Evolutionary conservation across 495 filamentous ascomycete genomes (phyloP).

Genomic region (Neurospora intermedia): DNA sequence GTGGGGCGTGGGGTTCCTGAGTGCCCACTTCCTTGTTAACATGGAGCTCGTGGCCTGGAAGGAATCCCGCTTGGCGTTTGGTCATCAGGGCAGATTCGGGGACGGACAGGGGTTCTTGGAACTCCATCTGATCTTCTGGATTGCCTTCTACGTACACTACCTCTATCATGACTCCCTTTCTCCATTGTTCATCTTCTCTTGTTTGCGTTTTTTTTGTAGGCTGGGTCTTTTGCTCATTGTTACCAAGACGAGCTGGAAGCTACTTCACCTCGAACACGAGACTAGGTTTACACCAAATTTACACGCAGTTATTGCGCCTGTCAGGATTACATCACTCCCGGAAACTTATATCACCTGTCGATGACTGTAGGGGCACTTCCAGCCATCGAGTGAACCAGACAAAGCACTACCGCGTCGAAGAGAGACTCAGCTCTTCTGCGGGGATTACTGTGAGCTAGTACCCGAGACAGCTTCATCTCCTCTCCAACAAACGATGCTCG

Average conservation of each 20-base stretch:
- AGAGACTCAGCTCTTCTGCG: background rate
- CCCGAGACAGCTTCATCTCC: background rate
- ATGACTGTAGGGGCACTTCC: background rate
- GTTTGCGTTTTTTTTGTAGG: too few species aligned
- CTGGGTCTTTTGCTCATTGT: too few species aligned
- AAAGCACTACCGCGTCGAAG: background rate
- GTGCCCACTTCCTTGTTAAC: background rate
- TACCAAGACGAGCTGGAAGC: background rate
- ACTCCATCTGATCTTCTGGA: background rate
- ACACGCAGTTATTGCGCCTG: background rate
- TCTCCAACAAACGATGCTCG: constrained; percentile 53
- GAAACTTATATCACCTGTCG: background rate
- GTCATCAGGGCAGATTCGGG: background rate
- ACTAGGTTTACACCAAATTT: background rate
- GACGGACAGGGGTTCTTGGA: background rate
- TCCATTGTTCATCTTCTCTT: background rate
- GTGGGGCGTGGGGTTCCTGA: background rate
- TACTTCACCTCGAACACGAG: background rate
- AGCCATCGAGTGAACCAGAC: background rate
- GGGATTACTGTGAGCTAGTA: background rate
- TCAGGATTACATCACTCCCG: background rate
- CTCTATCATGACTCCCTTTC: background rate
- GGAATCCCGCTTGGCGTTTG: background rate
- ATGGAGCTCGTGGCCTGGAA: background rate
- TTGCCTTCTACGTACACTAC: background rate